These are phyloP conservation scores for Apium graveolens DNA, from an alignment of 129 eudicot species.

Conservation along the genomic window DNA sequence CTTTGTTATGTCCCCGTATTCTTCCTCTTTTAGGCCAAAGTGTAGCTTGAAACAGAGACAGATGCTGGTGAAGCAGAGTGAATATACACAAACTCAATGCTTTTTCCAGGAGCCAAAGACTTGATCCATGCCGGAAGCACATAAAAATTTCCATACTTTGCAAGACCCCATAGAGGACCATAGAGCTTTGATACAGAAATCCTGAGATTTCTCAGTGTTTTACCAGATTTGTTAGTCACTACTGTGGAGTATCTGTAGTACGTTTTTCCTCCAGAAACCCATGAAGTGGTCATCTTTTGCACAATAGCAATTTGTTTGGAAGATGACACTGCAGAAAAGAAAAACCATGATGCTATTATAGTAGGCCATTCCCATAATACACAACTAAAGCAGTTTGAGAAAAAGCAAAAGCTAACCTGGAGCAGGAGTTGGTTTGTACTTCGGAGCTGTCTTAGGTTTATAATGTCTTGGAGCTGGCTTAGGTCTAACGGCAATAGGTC, in stretches of 20 bases:
- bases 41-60: slow-evolving; percentile 64
- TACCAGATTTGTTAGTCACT: slow-evolving; percentile 73
- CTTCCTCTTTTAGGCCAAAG: slow-evolving; percentile 35
- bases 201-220: slow-evolving; percentile 58
- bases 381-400: slow-evolving; percentile 3
- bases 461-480: slow-evolving; percentile 24
- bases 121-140: slow-evolving; percentile 66
- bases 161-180: slow-evolving; percentile 93
- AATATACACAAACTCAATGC: slow-evolving; percentile 81
- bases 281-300: slow-evolving; percentile 68
- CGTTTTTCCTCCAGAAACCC: slow-evolving; percentile 61
- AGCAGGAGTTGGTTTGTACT: slow-evolving; percentile 27
- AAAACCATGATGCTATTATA: neutral
- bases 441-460: slow-evolving; percentile 24
- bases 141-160: slow-evolving; percentile 59
- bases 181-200: slow-evolving; percentile 63
- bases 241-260: slow-evolving; percentile 75
- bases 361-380: neutral
- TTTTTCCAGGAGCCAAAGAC: slow-evolving; percentile 69
- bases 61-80: slow-evolving; percentile 69
- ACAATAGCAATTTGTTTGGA: slow-evolving; percentile 33
- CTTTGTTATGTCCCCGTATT: no score
- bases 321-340: slow-evolving; percentile 30
- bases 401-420: slow-evolving; percentile 32
- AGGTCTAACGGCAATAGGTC: slow-evolving; percentile 29